These are phyloP conservation scores for Globisporangium echinulatum DNA, from an alignment of 352 stramenopile genomes.

Conservation along the genomic window DNA sequence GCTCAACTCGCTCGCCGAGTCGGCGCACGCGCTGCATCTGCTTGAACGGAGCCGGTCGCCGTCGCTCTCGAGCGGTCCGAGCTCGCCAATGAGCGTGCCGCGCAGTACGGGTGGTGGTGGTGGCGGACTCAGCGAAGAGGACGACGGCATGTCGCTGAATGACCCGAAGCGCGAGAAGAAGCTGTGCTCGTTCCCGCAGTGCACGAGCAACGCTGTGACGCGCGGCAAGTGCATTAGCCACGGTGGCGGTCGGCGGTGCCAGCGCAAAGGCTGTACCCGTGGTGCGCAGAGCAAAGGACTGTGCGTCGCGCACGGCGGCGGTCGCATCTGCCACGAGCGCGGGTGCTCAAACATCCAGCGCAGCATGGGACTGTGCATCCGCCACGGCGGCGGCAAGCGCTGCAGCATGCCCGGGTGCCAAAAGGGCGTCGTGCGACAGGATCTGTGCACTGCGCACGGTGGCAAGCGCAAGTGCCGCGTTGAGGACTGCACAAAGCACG, in stretches of 20 bases:
- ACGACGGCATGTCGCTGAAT: constrained; percentile 4
- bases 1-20: constrained; percentile 51
- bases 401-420: constrained; percentile 76
- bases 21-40: constrained; percentile 43
- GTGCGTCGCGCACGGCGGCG: constrained; percentile 78
- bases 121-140: constrained; percentile 11
- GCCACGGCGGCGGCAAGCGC: constrained; percentile 78
- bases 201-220: constrained; percentile 71
- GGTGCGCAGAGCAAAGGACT: constrained; percentile 77
- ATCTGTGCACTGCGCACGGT: constrained; percentile 82
- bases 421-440: constrained; percentile 82
- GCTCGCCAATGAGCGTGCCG: constrained; percentile 12
- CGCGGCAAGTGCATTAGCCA: constrained; percentile 79
- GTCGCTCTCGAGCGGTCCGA: constrained; percentile 4
- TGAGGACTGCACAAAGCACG: constrained; percentile 76
- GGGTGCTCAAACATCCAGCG: constrained; percentile 84
- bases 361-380: constrained; percentile 80
- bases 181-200: constrained; percentile 66
- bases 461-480: constrained; percentile 81
- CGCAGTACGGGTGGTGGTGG: not conserved
- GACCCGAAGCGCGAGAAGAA: constrained; percentile 59
- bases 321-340: constrained; percentile 69
- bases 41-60: constrained; percentile 35
- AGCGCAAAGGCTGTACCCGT: constrained; percentile 77
- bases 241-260: constrained; percentile 68